Evolutionary conservation across 2,329 filamentous ascomycete species (phyloP), one percentile per base, ranked within the genome.

Genomic region (Ophiostoma novo-ulmi): DNA sequence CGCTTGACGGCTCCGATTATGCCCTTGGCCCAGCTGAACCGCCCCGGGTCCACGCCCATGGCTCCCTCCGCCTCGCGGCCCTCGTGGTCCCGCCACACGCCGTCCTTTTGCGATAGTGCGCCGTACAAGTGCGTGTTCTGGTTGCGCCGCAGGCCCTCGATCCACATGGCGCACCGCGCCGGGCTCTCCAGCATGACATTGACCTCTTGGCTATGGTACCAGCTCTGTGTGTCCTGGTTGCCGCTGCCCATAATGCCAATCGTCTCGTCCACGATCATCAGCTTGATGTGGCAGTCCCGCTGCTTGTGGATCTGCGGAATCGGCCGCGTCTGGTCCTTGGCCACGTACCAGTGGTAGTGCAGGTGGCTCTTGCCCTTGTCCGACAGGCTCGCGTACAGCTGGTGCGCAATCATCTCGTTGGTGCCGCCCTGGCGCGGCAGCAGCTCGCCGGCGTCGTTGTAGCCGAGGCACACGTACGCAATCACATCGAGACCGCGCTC

Each of bases 161-260:
- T 82, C 90, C 90, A 92, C 44, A 81, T 82, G 39, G 76, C 77
- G 74, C 91, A 93, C 0, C 93, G 80, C 1, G 82, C 77, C 0
- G 78, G 75, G 26, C 85, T 89, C 73, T 94, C 91, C 6, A 93
- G 79, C 85, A 94, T 87, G 35, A 94, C 78, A 74, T 94, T 94
- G 70, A 91, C 85, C 78, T 94, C 91, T 77, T 93, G 90, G 70
- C 85, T 89, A 76, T 94, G 91, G 74, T 85, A 93, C 88, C 90
- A 94, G 26, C 85, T 88, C 78, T 94, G 91, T 1, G 91, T 93
- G 75, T 94, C 91, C 77, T 93, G 89, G 76, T 94, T 94, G 0
- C 91, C 91, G 73, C 87, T 91, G 3, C 91, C 91, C 78, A 91
- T 85, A 48, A 94, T 88, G 1, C 85, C 91, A 48, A 94, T 84